Base-by-base conservation (phyloP, 306 rosid species). In the Abrus pulchellus region DNA sequence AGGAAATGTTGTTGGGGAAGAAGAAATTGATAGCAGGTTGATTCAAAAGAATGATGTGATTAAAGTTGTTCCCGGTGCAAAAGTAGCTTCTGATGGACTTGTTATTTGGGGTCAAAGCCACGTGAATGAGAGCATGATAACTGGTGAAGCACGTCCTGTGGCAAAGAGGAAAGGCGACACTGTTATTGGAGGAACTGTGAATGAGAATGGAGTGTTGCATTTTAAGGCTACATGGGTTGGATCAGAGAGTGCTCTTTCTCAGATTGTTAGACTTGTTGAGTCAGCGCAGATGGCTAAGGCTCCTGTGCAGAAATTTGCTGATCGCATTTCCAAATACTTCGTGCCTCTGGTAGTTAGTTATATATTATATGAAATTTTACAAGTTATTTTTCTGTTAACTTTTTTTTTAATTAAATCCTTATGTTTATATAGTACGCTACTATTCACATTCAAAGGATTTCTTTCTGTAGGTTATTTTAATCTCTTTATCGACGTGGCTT, bases 231-330 rank as follows among this genome's bases (percentile, higher is more conserved):
- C 92, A 1, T 68, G 89, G 60, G 91, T 92, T 41, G 97, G 97
- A 69, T 83, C 94, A 14, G 97, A 92, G 75, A 89, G 94, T 82
- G 90, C 95, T 4, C 92, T 92, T 64, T 85, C 92, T 0, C 95
- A 90, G 85, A 92, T 92, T 68, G 93, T 92, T 62, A 74, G 91
- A 68, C 95, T 90, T 36, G 97, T 92, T 45, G 97, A 92, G 69
- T 85, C 97, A 7, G 93, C 95, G 1, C 97, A 92, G 73, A 85
- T 90, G 97, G 95, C 93, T 6, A 92, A 92, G 80, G 97, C 97
- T 86, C 95, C 97, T 0, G 90, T 90, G 9, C 95, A 92, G 83
- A 92, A 89, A 75, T 82, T 90, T 57, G 97, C 97, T 1, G 97
- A 92, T 68, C 85, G 76, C 14, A 90, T 92, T 79, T 92, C 97